Evolutionary conservation across 2,329 filamentous ascomycete species (phyloP).

Genomic region (Diaporthe capsici): DNA sequence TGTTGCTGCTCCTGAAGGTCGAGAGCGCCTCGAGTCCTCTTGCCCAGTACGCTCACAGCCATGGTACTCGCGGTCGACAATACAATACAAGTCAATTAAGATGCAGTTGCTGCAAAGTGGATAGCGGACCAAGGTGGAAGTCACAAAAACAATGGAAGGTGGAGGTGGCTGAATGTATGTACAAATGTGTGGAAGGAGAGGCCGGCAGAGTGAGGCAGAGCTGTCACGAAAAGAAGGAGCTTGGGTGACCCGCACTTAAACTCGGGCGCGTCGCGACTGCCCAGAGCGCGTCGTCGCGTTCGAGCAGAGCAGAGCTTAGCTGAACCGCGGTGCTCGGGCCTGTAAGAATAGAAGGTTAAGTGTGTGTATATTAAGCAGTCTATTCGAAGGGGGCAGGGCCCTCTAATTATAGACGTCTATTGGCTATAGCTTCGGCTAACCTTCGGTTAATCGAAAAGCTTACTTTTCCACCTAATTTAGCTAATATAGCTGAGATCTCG

Average conservation of each 20-base stretch:
- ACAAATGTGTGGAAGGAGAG: slow-evolving; percentile 4
- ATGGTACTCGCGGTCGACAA: slow-evolving; percentile 43
- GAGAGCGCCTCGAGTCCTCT: slow-evolving; percentile 48
- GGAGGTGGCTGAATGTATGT: slow-evolving; percentile 7
- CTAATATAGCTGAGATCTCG: too few species aligned
- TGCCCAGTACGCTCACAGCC: slow-evolving; percentile 48
- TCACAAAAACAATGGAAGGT: slow-evolving; percentile 16
- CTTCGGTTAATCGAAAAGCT: too few species aligned
- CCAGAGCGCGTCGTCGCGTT: slow-evolving; percentile 29
- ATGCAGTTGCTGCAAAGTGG: neutral
- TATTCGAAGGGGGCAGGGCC: too few species aligned
- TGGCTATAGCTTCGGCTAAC: too few species aligned
- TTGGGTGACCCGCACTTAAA: slow-evolving; percentile 29
- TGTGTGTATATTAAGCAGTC: too few species aligned
- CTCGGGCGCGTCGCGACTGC: slow-evolving; percentile 22
- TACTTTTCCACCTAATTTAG: too few species aligned
- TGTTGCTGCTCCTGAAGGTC: slow-evolving; percentile 49
- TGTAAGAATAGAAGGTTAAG: too few species aligned
- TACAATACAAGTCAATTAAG: slow-evolving; percentile 18
- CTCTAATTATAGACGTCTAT: too few species aligned
- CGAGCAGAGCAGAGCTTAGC: neutral
- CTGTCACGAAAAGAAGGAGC: slow-evolving; percentile 5
- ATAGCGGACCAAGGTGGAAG: slow-evolving; percentile 37
- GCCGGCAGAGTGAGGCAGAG: neutral
- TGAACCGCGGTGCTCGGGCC: neutral